Percentiles rank a stretch among this genome's conserved stretches.
phyloP scores from a whole-genome alignment of 2,329 filamentous ascomycete genomes.

The Fusarium azukiicola region DNA sequence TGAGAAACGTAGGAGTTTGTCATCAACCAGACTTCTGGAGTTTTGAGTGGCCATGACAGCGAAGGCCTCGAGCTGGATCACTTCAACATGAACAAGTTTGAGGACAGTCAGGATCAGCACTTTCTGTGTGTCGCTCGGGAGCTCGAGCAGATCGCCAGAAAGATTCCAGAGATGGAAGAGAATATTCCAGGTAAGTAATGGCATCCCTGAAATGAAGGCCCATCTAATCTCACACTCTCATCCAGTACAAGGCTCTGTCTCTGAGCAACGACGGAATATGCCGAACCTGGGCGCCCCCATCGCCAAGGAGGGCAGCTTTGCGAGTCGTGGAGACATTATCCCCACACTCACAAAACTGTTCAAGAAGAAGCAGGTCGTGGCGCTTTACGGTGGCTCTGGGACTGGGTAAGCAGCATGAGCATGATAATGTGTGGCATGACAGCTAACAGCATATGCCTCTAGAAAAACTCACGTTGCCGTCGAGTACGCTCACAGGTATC shows the following conservation, averaged over 20 bases:
- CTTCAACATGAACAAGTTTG: slow-evolving; percentile 20
- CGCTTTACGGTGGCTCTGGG: neutral
- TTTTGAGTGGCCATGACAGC: neutral
- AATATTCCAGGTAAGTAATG: neutral
- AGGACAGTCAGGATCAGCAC: neutral
- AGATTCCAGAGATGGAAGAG: neutral
- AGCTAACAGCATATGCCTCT: neutral
- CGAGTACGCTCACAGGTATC: slow-evolving; percentile 7
- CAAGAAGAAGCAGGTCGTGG: neutral
- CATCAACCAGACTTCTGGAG: slow-evolving; percentile 10
- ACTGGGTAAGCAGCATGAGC: neutral
- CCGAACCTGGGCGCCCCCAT: neutral
- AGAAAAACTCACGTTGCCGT: slow-evolving; percentile 4
- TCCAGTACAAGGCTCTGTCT: neutral
- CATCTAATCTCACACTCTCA: neutral
- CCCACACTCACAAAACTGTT: neutral
- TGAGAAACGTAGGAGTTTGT: neutral
- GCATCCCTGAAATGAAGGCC: neutral
- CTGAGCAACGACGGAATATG: neutral
- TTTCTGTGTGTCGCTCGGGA: neutral
- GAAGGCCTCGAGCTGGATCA: neutral
- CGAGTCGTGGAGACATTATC: neutral
- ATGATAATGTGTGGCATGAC: too few relatives aligned
- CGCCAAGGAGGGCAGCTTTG: neutral
- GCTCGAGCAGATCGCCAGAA: neutral